These are phyloP conservation scores for Mycena vulgaris DNA, from an alignment of 768 basidiomycete species.

Conservation along the genomic window DNA sequence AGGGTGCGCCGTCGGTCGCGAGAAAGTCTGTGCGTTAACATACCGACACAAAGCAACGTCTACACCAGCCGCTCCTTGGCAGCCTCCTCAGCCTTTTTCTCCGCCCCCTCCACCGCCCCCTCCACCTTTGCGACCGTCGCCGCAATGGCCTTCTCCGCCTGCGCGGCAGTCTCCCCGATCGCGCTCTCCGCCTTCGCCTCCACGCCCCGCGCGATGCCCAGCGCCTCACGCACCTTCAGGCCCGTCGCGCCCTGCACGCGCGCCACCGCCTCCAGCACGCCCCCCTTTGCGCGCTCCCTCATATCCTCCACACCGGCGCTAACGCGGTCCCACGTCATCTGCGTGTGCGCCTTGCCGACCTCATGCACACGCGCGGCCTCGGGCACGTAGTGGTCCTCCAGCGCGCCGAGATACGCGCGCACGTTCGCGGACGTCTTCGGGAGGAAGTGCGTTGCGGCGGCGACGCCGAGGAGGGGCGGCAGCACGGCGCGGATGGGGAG, in stretches of 20 bases:
- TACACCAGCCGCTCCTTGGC: slow-evolving; percentile 27
- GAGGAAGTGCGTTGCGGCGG: slow-evolving; percentile 87
- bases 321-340: slow-evolving; percentile 71
- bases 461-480: slow-evolving; percentile 81
- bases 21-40: neutral
- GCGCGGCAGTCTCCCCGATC: too few relatives aligned
- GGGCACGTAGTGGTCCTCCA: slow-evolving; percentile 84
- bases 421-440: slow-evolving; percentile 86
- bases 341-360: slow-evolving; percentile 71
- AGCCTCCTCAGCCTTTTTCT: slow-evolving; percentile 6
- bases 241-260: slow-evolving; percentile 81
- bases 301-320: slow-evolving; percentile 67
- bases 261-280: slow-evolving; percentile 64
- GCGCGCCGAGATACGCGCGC: slow-evolving; percentile 70
- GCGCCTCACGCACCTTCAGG: slow-evolving; percentile 74
- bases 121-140: slow-evolving; percentile 7
- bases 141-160: slow-evolving; percentile 25
- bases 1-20: too few relatives aligned
- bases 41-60: neutral
- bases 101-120: neutral
- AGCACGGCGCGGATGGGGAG: slow-evolving; percentile 79
- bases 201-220: slow-evolving; percentile 59
- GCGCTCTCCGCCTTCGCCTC: slow-evolving; percentile 38
- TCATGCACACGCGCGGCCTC: slow-evolving; percentile 77
- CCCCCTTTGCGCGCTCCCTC: slow-evolving; percentile 58